Evolutionary conservation across 768 basidiomycete genomes (phyloP), one percentile per base, ranked within the genome.

Genomic region (Phaffia tasmanica): DNA sequence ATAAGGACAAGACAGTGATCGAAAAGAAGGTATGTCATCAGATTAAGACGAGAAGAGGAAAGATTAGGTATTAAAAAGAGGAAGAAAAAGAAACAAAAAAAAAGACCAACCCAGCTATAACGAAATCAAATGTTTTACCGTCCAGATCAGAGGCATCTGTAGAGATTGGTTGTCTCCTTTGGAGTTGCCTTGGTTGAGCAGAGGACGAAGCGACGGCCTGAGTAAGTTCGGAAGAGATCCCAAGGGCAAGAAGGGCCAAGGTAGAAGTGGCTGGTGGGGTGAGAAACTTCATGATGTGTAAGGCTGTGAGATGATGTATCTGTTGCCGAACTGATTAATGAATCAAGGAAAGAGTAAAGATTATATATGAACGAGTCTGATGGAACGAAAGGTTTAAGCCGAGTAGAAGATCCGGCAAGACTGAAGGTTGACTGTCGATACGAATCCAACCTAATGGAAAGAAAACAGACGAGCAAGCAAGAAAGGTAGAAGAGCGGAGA

Each of bases 121-220:
- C 57, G 59, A 69, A 69, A 51, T 69, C 67, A 47, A 69, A 69
- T 21, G 67, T 57, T 35, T 69, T 58, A 1, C 67, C 67, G 57
- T 60, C 51, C 19, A 69, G 57, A 25, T 58, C 67, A 3, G 35
- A 49, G 0, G 67, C 30, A 4, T 49, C 47, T 16, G 67, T 69
- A 15, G 67, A 59, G 57, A 69, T 61, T 25, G 66, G 62, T 29
- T 32, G 57, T 14, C 67, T 59, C n/a, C 27, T 54, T 32, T 53
- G 19, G 30, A 21, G 49, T 25, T 35, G 7, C 35, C 35, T 15
- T 16, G 27, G 5, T 35, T 32, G 57, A 16, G 23, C 56, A 18
- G 50, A 30, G 35, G 21, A 55, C 8, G 58, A 42, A 11, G 35
- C 35, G 11, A 42, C 35, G 35, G 35, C 35, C 35, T 42, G 35